Base-by-base conservation (phyloP, 2,329 filamentous ascomycete species). In the Penicillium sp. region DNA sequence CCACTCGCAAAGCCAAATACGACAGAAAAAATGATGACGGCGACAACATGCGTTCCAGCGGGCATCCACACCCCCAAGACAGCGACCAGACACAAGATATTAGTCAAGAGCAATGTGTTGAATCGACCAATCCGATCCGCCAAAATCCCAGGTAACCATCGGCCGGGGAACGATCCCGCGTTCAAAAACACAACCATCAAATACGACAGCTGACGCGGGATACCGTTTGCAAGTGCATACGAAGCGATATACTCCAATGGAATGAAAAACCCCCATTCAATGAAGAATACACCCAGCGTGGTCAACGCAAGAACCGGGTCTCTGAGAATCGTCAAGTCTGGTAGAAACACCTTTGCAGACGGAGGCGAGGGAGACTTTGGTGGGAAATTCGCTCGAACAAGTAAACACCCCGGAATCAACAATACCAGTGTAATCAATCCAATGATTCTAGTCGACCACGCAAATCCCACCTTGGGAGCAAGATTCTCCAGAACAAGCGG, bases 1-100 rank as follows among this genome's bases (percentile, higher is more conserved):
- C 78, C 78, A 35, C 70, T 73, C 1, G 65, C 72, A 55, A 80
- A 78, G 1, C 78, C 77, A 56, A 79, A 72, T 3, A 69, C 55
- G 5, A 70, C 59, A 1, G 68, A 61, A 37, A 71, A 70, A n/a
- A 68, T 52, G 8, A 70, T 61, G 1, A 65, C 58, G 3, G 63
- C 69, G 22, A 54, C 60, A 10, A 67, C 26, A 14, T 69, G 70
- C 1, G 60, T 64, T 1, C 52, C 37, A 0, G 67, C 69, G 1
- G 68, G 68, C 54, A 76, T 64, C 73, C 73, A 74, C 22, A 75
- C 55, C 2, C 57, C 64, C n/a, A 74, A 37, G 0, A 71, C 68
- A 0, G 69, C 62, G 6, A 73, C 53, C 30, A 68, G 54, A 55
- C 68, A 73, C 22, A 73, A 30, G 11, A 73, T 46, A 37, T 70